These are phyloP conservation scores for Vicia faba DNA, from an alignment of 306 rosid genomes.

Conservation along the genomic window DNA sequence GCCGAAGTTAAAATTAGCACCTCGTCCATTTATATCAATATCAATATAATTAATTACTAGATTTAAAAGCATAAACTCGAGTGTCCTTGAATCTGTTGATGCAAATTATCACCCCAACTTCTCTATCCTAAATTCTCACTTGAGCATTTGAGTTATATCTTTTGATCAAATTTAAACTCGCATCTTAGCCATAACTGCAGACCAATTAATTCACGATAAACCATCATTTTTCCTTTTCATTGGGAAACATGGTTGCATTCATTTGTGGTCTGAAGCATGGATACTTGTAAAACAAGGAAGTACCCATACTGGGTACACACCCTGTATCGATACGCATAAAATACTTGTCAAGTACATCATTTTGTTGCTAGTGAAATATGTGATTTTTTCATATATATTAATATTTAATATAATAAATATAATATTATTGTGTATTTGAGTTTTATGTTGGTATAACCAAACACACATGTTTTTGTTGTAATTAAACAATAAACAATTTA, in stretches of 20 bases:
- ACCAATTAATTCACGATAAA: neutral
- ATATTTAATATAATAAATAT: too few relatives aligned
- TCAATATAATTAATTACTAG: slow-evolving; percentile 18
- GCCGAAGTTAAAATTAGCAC: slow-evolving; percentile 12
- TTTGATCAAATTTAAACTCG: slow-evolving; percentile 10
- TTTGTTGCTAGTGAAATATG: too few relatives aligned
- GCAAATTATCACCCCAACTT: slow-evolving; percentile 14
- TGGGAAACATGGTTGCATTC: neutral
- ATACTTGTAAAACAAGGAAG: too few relatives aligned
- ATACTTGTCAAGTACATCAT: too few relatives aligned
- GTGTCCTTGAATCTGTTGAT: slow-evolving; percentile 1
- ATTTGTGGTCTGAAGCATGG: neutral
- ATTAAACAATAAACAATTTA: too few relatives aligned
- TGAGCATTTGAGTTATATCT: slow-evolving; percentile 18
- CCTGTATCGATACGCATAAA: too few relatives aligned
- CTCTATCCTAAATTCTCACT: slow-evolving; percentile 4
- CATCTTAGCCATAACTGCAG: slow-evolving; percentile 1
- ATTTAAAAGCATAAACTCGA: slow-evolving; percentile 15
- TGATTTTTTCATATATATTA: too few relatives aligned
- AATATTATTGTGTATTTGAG: too few relatives aligned
- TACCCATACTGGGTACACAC: too few relatives aligned
- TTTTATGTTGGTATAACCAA: too few relatives aligned
- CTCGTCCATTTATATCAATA: slow-evolving; percentile 10
- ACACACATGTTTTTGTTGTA: too few relatives aligned
- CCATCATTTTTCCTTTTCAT: neutral